Evolutionary conservation across 306 rosid species (phyloP).

Genomic region (Medicago ruthenica): DNA sequence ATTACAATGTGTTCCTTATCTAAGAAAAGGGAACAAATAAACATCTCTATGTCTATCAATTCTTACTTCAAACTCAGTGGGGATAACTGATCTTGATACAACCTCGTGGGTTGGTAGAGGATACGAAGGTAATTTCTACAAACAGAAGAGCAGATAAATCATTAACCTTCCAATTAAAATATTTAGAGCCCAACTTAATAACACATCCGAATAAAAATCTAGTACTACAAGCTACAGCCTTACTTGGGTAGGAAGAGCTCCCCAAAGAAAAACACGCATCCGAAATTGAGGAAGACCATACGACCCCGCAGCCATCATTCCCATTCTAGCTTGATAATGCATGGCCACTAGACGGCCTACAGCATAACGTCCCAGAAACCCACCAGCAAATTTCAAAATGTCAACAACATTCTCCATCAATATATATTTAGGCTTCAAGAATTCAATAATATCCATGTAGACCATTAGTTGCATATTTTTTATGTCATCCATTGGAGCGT

Average conservation of each 20-base stretch:
- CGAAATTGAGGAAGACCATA: slow-evolving; percentile 88
- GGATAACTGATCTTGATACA: slow-evolving; percentile 42
- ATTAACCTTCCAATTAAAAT: not conserved
- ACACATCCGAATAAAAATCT: not conserved
- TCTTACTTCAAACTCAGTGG: slow-evolving; percentile 55
- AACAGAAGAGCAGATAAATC: not conserved
- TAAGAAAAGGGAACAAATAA: not conserved
- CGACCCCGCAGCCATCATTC: slow-evolving; percentile 87
- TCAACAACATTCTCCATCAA: slow-evolving; percentile 92
- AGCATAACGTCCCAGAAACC: slow-evolving; percentile 79
- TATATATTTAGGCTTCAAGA: slow-evolving; percentile 63
- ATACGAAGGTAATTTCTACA: slow-evolving; percentile 54
- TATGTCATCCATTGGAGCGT: slow-evolving; percentile 60
- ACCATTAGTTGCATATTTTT: slow-evolving; percentile 68
- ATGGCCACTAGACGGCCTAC: slow-evolving; percentile 74
- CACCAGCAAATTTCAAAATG: slow-evolving; percentile 69
- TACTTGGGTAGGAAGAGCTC: slow-evolving; percentile 69
- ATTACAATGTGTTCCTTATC: not conserved
- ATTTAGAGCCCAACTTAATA: not conserved
- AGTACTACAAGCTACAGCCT: not conserved
- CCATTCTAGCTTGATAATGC: slow-evolving; percentile 81
- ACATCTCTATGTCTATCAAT: not conserved
- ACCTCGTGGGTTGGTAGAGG: slow-evolving; percentile 61
- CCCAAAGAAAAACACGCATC: slow-evolving; percentile 86
- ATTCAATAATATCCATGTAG: slow-evolving; percentile 68